phyloP scores from a whole-genome alignment of 768 basidiomycete genomes.

The Phlegmacium glaucopus region DNA sequence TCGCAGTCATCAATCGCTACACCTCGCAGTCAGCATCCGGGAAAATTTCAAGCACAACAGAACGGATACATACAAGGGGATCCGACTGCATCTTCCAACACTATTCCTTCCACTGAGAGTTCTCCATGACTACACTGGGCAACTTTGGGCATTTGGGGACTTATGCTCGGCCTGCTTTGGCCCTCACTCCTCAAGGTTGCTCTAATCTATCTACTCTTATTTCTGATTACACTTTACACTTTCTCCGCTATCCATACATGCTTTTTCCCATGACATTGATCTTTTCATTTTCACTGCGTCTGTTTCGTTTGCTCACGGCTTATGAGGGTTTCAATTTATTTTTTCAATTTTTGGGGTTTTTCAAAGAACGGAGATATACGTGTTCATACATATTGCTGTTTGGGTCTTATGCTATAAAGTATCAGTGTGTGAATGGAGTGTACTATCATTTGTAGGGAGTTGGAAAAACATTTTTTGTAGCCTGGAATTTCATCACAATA shows the following conservation, averaged over 20 bases:
- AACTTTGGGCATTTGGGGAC: constrained; percentile 22
- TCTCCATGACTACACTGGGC: constrained; percentile 28
- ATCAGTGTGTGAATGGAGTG: no score
- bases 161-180: constrained; percentile 14
- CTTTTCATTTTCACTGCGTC: background rate
- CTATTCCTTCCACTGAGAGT: background rate
- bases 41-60: constrained; percentile 13
- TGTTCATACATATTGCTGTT: no score
- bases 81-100: background rate
- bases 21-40: background rate
- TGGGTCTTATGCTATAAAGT: no score
- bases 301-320: no score
- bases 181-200: constrained; percentile 22
- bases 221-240: background rate
- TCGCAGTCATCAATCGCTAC: background rate
- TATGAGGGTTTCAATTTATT: no score
- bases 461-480: no score
- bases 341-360: no score
- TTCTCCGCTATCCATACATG: background rate
- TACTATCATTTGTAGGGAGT: no score
- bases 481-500: no score
- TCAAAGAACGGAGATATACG: no score
- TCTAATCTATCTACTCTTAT: constrained; percentile 9
- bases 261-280: background rate
- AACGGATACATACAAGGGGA: constrained; percentile 6